Evolutionary conservation across 2,329 filamentous ascomycete species (phyloP).

Genomic region (Alternaria infectoria): DNA sequence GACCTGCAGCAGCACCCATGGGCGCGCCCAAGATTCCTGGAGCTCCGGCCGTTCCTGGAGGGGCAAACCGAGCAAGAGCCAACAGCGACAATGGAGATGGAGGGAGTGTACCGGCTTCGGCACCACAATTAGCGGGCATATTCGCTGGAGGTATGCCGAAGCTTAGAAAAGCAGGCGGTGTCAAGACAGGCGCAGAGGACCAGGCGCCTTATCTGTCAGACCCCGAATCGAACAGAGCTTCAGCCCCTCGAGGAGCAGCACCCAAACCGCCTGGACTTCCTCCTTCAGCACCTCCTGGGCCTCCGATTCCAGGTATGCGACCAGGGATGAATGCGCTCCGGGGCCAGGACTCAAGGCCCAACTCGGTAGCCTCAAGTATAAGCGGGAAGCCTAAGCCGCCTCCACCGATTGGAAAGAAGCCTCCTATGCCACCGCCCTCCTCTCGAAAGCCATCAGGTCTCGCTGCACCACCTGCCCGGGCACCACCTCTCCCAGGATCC

Average conservation of each 20-base stretch:
- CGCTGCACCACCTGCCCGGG: conserved; percentile 52
- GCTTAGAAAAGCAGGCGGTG: conserved; percentile 81
- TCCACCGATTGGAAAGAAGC: conserved; percentile 78
- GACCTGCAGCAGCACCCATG: conserved; percentile 66
- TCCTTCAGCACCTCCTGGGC: conserved; percentile 57
- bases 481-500: conserved; percentile 48
- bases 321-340: conserved; percentile 66
- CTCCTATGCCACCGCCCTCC: conserved; percentile 63
- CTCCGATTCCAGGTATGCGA: conserved; percentile 59
- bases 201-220: conserved; percentile 81
- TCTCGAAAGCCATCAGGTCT: conserved; percentile 64
- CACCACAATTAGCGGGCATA: conserved; percentile 83
- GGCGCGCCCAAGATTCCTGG: conserved; percentile 85
- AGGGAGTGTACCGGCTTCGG: conserved; percentile 32
- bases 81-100: conserved; percentile 74
- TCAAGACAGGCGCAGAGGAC: conserved; percentile 63
- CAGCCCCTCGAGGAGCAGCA: conserved; percentile 59
- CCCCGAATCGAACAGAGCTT: conserved; percentile 65
- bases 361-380: conserved; percentile 65
- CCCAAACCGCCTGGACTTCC: conserved; percentile 55
- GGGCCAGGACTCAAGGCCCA: conserved; percentile 60
- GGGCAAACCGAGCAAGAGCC: conserved; percentile 68
- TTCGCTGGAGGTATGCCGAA: conserved; percentile 97
- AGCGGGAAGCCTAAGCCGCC: conserved; percentile 71
- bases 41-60: conserved; percentile 70